These are phyloP conservation scores for Solanum ahanhuiri DNA, from an alignment of 257 asterid species.

Conservation along the genomic window DNA sequence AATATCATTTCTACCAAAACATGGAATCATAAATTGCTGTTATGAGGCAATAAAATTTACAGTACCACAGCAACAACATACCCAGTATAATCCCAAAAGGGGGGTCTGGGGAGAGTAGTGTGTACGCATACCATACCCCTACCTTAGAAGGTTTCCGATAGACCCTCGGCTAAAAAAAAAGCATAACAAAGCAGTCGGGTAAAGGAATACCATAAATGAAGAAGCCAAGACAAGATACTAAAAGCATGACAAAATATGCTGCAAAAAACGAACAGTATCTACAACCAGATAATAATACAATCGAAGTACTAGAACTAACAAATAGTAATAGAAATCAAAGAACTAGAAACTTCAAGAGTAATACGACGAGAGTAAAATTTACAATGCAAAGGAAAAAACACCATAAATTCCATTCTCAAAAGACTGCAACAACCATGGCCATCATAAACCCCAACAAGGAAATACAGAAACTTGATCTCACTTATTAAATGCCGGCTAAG, in stretches of 20 bases:
- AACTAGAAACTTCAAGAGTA: neutral
- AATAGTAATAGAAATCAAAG: too few relatives aligned
- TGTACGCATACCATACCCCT: neutral
- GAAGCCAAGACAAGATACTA: neutral
- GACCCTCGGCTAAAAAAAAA: too few relatives aligned
- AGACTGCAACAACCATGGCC: neutral
- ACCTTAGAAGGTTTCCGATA: neutral
- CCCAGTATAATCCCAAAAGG: neutral
- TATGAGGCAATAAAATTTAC: too few relatives aligned
- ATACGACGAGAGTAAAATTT: neutral
- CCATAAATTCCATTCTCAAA: neutral
- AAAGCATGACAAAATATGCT: neutral
- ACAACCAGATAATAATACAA: neutral
- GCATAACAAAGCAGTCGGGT: neutral
- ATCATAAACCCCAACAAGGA: too few relatives aligned
- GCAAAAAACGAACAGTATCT: neutral
- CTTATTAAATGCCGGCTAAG: slow-evolving; percentile 46
- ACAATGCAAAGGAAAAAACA: neutral
- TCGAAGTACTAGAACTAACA: neutral
- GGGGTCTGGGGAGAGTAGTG: neutral
- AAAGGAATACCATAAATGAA: neutral
- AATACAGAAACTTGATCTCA: slow-evolving; percentile 13
- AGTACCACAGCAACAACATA: too few relatives aligned
- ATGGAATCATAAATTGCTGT: neutral
- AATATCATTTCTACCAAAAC: neutral